Conservation (phyloP, 768 basidiomycete species). For the Lentinula edodes region DNA sequence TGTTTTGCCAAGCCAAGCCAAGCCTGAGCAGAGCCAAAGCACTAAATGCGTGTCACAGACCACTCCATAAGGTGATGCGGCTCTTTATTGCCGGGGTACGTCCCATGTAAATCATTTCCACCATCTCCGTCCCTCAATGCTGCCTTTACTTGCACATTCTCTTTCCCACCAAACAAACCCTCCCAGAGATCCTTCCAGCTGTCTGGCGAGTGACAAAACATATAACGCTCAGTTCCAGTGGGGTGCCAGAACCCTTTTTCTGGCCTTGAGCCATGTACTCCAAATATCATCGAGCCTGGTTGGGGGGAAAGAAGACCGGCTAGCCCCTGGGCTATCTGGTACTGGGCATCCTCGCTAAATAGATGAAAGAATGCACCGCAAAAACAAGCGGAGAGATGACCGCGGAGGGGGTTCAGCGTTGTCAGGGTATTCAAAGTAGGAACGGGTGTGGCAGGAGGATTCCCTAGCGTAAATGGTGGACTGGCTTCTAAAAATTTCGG, state of each 20-base stretch:
- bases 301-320: constrained; percentile 34
- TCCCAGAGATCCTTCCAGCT: neutral
- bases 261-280: constrained; percentile 29
- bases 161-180: neutral
- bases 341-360: constrained; percentile 34
- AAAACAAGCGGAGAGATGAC: constrained; percentile 45
- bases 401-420: constrained; percentile 40
- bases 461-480: constrained; percentile 16
- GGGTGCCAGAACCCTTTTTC: neutral
- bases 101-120: neutral
- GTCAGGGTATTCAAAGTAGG: constrained; percentile 23
- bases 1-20: too few species aligned
- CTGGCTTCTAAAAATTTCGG: constrained; percentile 31
- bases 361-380: constrained; percentile 49
- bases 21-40: too few species aligned
- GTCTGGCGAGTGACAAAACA: neutral
- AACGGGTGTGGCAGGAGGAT: constrained; percentile 9
- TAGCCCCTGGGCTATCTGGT: constrained; percentile 32
- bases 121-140: neutral
- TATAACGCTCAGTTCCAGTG: neutral
- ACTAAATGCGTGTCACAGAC: neutral
- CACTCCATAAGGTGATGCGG: neutral
- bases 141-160: neutral
- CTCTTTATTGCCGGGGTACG: neutral
- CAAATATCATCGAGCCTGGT: constrained; percentile 42